Conservation (phyloP, 331 rosid genomes). For the Pyrus hybrid region DNA sequence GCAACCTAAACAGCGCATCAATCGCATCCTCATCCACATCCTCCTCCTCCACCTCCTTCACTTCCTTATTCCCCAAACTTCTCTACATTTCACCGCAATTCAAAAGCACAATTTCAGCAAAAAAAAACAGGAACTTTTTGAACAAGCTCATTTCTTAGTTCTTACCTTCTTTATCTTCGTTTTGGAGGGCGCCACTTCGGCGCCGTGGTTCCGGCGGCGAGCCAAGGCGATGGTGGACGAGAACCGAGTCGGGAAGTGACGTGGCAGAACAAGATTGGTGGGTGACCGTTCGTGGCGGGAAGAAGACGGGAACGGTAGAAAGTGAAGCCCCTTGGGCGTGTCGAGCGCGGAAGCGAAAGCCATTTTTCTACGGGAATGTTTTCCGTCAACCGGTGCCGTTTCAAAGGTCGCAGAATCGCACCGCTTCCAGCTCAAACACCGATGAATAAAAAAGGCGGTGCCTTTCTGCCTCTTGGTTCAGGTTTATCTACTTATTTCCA, state of each 20-base stretch:
- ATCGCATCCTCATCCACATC: slow-evolving; percentile 59
- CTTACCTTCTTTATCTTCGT: slow-evolving; percentile 43
- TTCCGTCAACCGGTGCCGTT: background rate
- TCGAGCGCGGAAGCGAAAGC: slow-evolving; percentile 17
- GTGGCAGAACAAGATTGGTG: slow-evolving; percentile 15
- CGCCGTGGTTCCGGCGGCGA: slow-evolving; percentile 24
- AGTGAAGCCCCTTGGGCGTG: slow-evolving; percentile 19
- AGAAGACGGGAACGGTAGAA: slow-evolving; percentile 16
- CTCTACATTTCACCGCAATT: slow-evolving; percentile 17
- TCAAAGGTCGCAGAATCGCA: background rate
- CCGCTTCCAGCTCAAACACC: background rate
- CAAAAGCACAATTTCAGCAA: background rate
- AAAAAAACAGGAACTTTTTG: too few relatives aligned
- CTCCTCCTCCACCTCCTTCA: slow-evolving; percentile 10
- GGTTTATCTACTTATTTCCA: background rate
- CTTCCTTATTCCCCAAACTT: slow-evolving; percentile 24
- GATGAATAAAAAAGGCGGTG: background rate
- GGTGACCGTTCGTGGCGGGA: slow-evolving; percentile 12
- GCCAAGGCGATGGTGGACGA: slow-evolving; percentile 25
- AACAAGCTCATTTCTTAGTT: background rate
- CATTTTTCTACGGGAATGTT: slow-evolving; percentile 14
- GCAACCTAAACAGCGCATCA: slow-evolving; percentile 65
- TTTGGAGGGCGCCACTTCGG: slow-evolving; percentile 25
- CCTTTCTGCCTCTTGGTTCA: background rate
- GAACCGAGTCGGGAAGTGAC: slow-evolving; percentile 31